Base-by-base conservation (phyloP, 139 green algal genomes). In the Chlamydomonas incerta region DNA sequence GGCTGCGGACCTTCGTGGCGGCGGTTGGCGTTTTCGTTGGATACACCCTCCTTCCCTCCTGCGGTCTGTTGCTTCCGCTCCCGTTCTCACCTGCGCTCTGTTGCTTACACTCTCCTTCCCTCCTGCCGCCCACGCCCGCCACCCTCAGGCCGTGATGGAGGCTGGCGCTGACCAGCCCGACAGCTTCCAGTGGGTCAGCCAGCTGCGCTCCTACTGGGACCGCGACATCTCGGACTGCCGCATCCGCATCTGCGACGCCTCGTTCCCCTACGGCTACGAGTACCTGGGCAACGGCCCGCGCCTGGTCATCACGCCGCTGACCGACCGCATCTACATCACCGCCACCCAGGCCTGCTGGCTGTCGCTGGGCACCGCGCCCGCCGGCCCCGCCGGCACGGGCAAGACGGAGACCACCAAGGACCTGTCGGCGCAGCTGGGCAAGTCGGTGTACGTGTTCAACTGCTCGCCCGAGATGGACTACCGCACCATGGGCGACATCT, bases 381-480 rank as follows among this genome's bases (percentile, higher is more conserved):
- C 94, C n/a, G 95, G 95, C 10, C 93, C 92, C 34, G 94, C 93
- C 68, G 91, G 91, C 29, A 96, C 94, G 20, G 95, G 95, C 80
- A 97, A 97, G 92, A 97, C 95, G 17, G 95, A 97, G 91, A 95
- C 95, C 31, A 96, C 95, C 34, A 97, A 97, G 88, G 94, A 97
- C 79, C 91, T 97, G 60, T 95, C 92, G 5, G 92, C 94, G 26
- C 93, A 96, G 90, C 94, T 97, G n/a, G 95, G 95, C 72, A 97
- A 97, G 93, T 94, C 90, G 28, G 90, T 97, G 18, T 97, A 97
- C 87, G 95, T 97, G 65, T 97, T 97, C 93, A 97, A 97, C 93
- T 97, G 95, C 89, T 91, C 91, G 2, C 95, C 95, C 34, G 91
- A 96, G 90, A 97, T 97, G 95, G 95, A 97, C 91, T 97, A 96